Evolutionary conservation across 2,329 filamentous ascomycete genomes (phyloP).

Genomic region (Pseudophaeomoniella oleicola): DNA sequence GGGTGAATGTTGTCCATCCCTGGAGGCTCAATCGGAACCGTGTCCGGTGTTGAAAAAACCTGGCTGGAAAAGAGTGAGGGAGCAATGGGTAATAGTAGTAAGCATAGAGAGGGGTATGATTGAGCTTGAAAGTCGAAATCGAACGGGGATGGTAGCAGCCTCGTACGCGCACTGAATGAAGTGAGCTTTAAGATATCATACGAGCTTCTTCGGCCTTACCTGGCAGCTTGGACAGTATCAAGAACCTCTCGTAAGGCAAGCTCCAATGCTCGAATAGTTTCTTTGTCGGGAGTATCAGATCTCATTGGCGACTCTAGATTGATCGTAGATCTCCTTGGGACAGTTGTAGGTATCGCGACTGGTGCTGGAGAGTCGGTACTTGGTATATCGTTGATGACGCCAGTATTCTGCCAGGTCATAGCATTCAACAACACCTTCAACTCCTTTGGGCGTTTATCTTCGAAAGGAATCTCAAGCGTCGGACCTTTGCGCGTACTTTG

Average conservation of each 20-base stretch:
- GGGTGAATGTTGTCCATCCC: conserved; percentile 60
- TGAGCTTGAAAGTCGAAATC: conserved; percentile 77
- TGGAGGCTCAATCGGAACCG: conserved; percentile 69
- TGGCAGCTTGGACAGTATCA: conserved; percentile 67
- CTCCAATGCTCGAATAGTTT: conserved; percentile 72
- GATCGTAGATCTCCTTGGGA: neutral
- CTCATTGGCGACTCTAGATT: conserved; percentile 15
- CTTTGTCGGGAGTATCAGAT: conserved; percentile 51
- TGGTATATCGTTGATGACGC: conserved; percentile 53
- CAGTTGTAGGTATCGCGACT: neutral
- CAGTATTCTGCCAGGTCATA: conserved; percentile 60
- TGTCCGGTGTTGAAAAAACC: conserved; percentile 61
- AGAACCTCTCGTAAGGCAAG: conserved; percentile 72
- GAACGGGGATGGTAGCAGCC: conserved; percentile 34
- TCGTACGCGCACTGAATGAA: conserved; percentile 24
- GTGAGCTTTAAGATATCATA: conserved; percentile 3
- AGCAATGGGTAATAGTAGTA: conserved; percentile 67
- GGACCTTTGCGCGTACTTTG: conserved; percentile 8
- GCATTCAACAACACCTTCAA: conserved; percentile 32
- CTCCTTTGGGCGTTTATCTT: neutral
- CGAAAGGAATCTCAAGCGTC: conserved; percentile 20
- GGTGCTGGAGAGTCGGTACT: neutral
- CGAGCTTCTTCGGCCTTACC: conserved; percentile 47
- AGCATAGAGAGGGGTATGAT: conserved; percentile 71
- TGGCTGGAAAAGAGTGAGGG: conserved; percentile 70